phyloP scores from a whole-genome alignment of 495 filamentous ascomycete genomes.

The Trichocladium antarcticum region DNA sequence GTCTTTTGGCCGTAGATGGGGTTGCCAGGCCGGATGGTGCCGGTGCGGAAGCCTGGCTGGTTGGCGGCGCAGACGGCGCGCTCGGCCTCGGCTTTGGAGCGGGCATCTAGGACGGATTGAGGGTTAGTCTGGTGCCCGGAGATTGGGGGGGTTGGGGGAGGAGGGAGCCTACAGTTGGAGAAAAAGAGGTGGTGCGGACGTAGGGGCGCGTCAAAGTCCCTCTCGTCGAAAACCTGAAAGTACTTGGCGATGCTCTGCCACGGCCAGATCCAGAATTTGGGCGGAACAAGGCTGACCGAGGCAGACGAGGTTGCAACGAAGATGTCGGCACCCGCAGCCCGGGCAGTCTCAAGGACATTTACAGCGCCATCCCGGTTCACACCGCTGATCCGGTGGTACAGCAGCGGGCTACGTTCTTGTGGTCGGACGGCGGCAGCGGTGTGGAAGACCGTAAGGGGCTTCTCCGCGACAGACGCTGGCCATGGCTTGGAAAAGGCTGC shows the following conservation, averaged over 20 bases:
- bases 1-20: slow-evolving; percentile 44
- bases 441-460: slow-evolving; percentile 48
- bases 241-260: slow-evolving; percentile 32
- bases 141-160: not conserved
- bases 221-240: slow-evolving; percentile 36
- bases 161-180: slow-evolving; percentile 33
- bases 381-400: slow-evolving; percentile 37
- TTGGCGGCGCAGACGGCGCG: slow-evolving; percentile 40
- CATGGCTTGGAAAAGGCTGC: slow-evolving; percentile 43
- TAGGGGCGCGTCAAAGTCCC: slow-evolving; percentile 38
- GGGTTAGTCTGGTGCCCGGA: not conserved
- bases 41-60: slow-evolving; percentile 41
- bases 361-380: slow-evolving; percentile 50
- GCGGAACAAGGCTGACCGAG: slow-evolving; percentile 36
- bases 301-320: slow-evolving; percentile 51
- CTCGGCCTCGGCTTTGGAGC: slow-evolving; percentile 45
- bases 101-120: slow-evolving; percentile 26
- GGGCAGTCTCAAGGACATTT: slow-evolving; percentile 45
- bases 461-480: slow-evolving; percentile 32
- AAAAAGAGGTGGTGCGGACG: slow-evolving; percentile 41
- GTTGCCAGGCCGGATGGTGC: slow-evolving; percentile 47
- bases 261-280: slow-evolving; percentile 40
- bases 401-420: slow-evolving; percentile 36
- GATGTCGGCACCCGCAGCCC: slow-evolving; percentile 37
- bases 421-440: slow-evolving; percentile 44